Base-by-base conservation (phyloP, 352 stramenopile genomes). In the Aphanomyces stellatus region DNA sequence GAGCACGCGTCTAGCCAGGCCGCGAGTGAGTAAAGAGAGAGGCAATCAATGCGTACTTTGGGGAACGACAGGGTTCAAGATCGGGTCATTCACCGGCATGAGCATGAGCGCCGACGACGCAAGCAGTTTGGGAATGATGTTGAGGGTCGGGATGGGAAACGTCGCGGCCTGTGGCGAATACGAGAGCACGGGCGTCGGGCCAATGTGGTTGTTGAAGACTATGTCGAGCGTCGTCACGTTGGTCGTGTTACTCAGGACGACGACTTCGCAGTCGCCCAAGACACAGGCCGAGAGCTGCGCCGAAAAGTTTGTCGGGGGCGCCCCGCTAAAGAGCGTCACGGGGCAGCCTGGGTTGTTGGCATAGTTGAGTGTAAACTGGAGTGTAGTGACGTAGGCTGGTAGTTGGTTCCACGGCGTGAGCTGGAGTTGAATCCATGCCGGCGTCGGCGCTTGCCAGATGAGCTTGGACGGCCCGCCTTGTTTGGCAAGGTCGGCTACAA, bases 151-250 rank as follows among this genome's bases (percentile, higher is more conserved):
- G n/a, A 46, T 46, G 37, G 37, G 37, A 11, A 46, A 11, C 1
- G 1, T 46, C 37, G 37, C 13, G 37, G n/a, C 0, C 11, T 46
- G 10, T 13, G 49, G 30, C 6, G 11, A 15, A 15, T 13, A 57
- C 25, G 30, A 3, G 11, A 57, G 49, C 49, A n/a, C 25, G 25
- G 49, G 49, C 22, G 33, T 33, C 22, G 49, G 49, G 49, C 49
- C 49, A 30, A 57, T 57, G 49, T 57, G 49, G 49, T 57, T 57
- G n/a, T 30, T 57, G 49, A 57, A 57, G 22, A 57, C 49, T 34
- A 57, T 57, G 49, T 57, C 49, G 25, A 57, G 30, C 10, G 49
- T 57, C 49, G 49, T 57, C 8, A 37, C 49, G 30, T 57, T 57
- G 19, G 49, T 57, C 49, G 49, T 40, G 49, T 57, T 57, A 24